Evolutionary conservation across 331 rosid genomes (phyloP).

Genomic region (Malus hybrid): DNA sequence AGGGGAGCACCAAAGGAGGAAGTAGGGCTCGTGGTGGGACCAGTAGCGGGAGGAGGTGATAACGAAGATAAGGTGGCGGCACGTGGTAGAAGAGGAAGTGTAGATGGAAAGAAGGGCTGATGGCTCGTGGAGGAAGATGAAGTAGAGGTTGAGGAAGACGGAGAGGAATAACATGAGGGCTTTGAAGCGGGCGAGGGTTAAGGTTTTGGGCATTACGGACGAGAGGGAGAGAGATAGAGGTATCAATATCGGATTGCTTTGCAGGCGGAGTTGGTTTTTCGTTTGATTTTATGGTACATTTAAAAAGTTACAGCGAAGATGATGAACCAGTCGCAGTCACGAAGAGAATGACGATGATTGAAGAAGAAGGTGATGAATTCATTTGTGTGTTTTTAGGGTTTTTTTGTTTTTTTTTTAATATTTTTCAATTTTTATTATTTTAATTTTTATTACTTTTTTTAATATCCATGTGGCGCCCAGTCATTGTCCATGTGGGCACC

Average conservation of each 20-base stretch:
- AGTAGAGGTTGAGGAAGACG: slow-evolving; percentile 10
- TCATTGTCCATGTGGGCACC: too few species aligned
- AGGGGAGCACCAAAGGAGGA: slow-evolving; percentile 58
- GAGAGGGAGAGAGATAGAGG: background rate
- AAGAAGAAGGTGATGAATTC: too few species aligned
- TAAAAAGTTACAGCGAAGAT: too few species aligned
- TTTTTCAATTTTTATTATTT: too few species aligned
- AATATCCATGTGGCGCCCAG: too few species aligned
- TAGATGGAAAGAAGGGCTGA: background rate
- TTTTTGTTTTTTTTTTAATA: too few species aligned
- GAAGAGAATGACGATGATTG: too few species aligned
- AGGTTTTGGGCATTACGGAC: slow-evolving; percentile 2
- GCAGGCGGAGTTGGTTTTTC: background rate
- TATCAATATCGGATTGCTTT: background rate
- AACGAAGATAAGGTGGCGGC: slow-evolving; percentile 66
- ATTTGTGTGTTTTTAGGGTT: too few species aligned
- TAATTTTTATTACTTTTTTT: too few species aligned
- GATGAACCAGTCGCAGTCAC: too few species aligned
- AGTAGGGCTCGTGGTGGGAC: slow-evolving; percentile 48
- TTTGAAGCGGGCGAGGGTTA: slow-evolving; percentile 24
- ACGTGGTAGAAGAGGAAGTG: slow-evolving; percentile 32
- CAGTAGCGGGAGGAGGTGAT: slow-evolving; percentile 73
- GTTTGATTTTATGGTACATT: too few species aligned
- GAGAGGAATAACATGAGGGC: slow-evolving; percentile 40
- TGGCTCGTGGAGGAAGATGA: background rate